These are phyloP conservation scores for Mediolabrus comicus DNA, from an alignment of 108 stramenopile genomes.

Conservation along the genomic window DNA sequence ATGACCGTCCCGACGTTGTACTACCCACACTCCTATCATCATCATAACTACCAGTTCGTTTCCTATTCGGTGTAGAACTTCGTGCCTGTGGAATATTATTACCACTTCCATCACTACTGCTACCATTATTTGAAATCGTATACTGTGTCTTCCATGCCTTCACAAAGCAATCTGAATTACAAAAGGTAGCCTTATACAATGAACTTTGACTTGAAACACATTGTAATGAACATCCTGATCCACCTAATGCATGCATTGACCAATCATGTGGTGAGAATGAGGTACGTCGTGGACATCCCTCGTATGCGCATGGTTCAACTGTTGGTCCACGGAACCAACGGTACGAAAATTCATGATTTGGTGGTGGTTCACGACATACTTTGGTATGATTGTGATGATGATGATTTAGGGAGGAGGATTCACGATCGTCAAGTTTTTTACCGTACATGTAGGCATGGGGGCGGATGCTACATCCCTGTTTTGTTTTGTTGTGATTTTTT, in stretches of 20 bases:
- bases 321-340: constrained; percentile 84
- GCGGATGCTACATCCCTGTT: constrained; percentile 71
- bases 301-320: constrained; percentile 77
- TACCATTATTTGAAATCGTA: constrained; percentile 61
- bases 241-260: constrained; percentile 82
- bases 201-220: constrained; percentile 83
- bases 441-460: constrained; percentile 93
- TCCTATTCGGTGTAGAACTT: constrained; percentile 25
- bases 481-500: background rate
- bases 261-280: constrained; percentile 90
- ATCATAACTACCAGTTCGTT: constrained; percentile 27
- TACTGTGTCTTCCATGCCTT: constrained; percentile 90
- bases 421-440: constrained; percentile 85
- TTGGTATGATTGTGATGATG: constrained; percentile 58
- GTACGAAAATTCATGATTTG: constrained; percentile 81
- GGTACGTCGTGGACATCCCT: constrained; percentile 78
- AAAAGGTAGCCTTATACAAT: constrained; percentile 81
- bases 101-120: background rate
- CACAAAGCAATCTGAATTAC: constrained; percentile 85
- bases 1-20: no score
- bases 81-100: constrained; percentile 15
- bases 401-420: constrained; percentile 38
- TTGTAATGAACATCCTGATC: constrained; percentile 75
- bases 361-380: constrained; percentile 79
- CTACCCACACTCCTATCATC: constrained; percentile 47